A percentile compares a stretch with the other conserved stretches of the same genome.
Conservation (phyloP, 176 grass and related monocot genomes). For the Cenchrus fungigraminus region DNA sequence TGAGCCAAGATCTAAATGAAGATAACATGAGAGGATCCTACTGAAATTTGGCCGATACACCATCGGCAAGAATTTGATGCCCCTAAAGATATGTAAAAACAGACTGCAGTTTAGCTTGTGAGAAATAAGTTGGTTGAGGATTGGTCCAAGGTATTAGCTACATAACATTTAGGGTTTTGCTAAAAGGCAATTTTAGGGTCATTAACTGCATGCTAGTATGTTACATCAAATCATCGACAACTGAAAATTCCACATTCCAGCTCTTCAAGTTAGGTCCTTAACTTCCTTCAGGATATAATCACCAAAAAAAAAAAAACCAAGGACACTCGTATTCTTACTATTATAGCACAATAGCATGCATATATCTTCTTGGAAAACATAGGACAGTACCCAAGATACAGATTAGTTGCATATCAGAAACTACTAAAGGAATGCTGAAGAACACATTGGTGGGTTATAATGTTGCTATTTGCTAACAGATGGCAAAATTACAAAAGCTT, state of each 20-base stretch:
- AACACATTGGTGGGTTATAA: neutral
- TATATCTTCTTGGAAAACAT: neutral
- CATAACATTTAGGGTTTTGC: neutral
- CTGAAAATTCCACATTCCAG: slow-evolving; percentile 13
- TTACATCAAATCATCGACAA: neutral
- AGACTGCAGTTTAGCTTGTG: neutral
- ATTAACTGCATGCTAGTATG: neutral
- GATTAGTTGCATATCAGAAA: neutral
- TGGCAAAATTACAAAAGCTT: neutral
- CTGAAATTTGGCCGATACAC: neutral
- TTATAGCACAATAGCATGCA: neutral
- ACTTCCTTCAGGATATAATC: neutral
- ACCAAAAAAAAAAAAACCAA: neutral
- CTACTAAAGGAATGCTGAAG: neutral
- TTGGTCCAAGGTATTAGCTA: neutral
- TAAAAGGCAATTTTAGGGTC: neutral
- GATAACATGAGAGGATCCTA: neutral
- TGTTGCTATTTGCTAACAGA: neutral
- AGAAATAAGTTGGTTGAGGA: slow-evolving; percentile 25
- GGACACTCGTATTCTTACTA: neutral
- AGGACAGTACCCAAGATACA: neutral
- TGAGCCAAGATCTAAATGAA: slow-evolving; percentile 5
- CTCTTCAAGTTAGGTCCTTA: neutral
- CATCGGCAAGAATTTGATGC: slow-evolving; percentile 28
- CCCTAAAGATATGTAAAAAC: neutral